Base-by-base conservation (phyloP, 1,284 basidiomycete species). In the Neonothopanus nambi region DNA sequence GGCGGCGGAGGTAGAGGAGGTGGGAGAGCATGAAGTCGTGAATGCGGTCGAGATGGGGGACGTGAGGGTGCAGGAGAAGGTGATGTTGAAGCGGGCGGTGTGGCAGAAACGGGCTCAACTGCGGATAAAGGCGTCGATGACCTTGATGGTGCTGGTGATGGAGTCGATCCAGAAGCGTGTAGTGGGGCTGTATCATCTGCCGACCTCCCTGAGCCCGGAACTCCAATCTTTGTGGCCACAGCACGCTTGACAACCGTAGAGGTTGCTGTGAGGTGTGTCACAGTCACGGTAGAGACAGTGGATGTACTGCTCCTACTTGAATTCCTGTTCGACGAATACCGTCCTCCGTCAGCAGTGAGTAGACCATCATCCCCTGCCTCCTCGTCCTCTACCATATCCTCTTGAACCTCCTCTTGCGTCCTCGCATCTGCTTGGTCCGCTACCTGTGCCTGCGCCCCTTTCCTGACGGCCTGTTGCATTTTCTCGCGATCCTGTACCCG, bases 231-330 rank as follows among this genome's bases (percentile, higher is more conserved):
- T 51, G 76, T 78, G 8, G 80, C 81, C 6, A 75, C 70, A 8
- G 75, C 74, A 45, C 72, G 65, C 48, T 76, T 70, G 11, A 72
- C 65, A 51, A 82, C 72, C 7, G 77, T 52, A 18, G 43, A 42
- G 24, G 53, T 48, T 30, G 53, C 79, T 9, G 74, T 77, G 41
- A 38, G 24, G n/a, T 72, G 72, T 7, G 77, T 70, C 18, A 81
- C 75, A 30, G 78, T 79, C 24, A 76, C 69, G 26, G 70, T 70
- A n/a, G 73, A 70, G 17, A 74, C 67, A n/a, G 67, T 80, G 18
- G 79, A 79, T n/a, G 77, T 66, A 56, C 70, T 75, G 52, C 74
- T 76, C 48, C 71, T 66, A 53, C 65, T 73, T 15, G 80, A 82
- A 60, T 81, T 76, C 23, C 80, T 67, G 51, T 66, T 61, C 18